Percentiles rank a stretch among this genome's conserved stretches.
Conservation (phyloP, 2,329 filamentous ascomycete species). For the Scedosporium apiospermum region DNA sequence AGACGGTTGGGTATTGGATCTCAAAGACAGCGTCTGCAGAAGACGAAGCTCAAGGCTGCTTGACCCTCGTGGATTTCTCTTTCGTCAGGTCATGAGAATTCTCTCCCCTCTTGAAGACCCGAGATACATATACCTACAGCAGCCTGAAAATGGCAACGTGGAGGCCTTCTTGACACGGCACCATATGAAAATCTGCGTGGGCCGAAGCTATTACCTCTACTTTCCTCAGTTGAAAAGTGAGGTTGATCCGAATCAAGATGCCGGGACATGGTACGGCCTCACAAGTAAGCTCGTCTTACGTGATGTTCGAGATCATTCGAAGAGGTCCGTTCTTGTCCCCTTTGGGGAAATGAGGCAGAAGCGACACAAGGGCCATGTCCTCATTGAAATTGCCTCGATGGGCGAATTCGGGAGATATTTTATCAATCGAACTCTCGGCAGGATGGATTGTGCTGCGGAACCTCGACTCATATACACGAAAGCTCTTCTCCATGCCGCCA, state of each 20-base stretch:
- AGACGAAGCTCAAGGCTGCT: background rate
- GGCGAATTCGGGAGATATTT: slow-evolving; percentile 37
- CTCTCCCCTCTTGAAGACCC: slow-evolving; percentile 38
- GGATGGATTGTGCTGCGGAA: slow-evolving; percentile 48
- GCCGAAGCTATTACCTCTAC: slow-evolving; percentile 27
- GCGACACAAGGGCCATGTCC: slow-evolving; percentile 2
- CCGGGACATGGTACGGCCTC: slow-evolving; percentile 51
- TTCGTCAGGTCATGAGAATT: slow-evolving; percentile 29
- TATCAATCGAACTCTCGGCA: slow-evolving; percentile 44
- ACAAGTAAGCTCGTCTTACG: slow-evolving; percentile 47
- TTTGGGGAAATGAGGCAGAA: slow-evolving; percentile 23
- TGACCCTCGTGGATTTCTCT: background rate
- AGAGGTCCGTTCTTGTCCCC: slow-evolving; percentile 45
- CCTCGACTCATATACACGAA: slow-evolving; percentile 44
- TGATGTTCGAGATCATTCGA: slow-evolving; percentile 25
- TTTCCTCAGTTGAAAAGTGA: slow-evolving; percentile 39
- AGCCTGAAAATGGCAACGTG: no score
- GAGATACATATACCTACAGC: slow-evolving; percentile 30
- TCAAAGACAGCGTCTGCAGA: no score
- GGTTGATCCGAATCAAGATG: slow-evolving; percentile 48
- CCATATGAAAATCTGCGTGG: slow-evolving; percentile 45
- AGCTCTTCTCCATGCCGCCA: slow-evolving; percentile 50
- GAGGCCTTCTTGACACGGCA: slow-evolving; percentile 29
- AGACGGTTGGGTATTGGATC: no score
- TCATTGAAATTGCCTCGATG: slow-evolving; percentile 16